Percentiles rank a stretch among this genome's conserved stretches.
Conservation (phyloP, 352 stramenopile species). For the Ophiocytium majus region DNA sequence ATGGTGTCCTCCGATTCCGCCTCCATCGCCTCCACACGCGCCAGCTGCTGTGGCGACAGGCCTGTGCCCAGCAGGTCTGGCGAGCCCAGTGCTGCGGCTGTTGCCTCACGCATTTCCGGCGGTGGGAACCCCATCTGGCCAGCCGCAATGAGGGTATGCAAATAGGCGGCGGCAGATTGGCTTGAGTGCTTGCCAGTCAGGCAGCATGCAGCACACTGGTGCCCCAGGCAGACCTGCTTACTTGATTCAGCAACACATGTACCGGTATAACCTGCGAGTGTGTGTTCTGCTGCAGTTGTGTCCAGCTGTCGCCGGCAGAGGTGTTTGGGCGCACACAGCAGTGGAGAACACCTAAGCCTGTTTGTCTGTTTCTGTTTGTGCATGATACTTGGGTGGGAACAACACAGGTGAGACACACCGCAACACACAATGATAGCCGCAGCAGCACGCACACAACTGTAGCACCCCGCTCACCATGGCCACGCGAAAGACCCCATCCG, state of each 20-base stretch:
- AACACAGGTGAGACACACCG: too few relatives aligned
- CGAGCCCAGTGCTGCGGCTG: constrained; percentile 69
- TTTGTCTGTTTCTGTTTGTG: too few relatives aligned
- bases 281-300: too few relatives aligned
- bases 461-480: constrained; percentile 54
- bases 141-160: constrained; percentile 59
- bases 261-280: background rate
- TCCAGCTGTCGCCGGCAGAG: too few relatives aligned
- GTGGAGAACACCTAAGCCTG: too few relatives aligned
- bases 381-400: too few relatives aligned
- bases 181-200: too few relatives aligned
- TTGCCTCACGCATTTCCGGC: constrained; percentile 71
- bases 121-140: constrained; percentile 76
- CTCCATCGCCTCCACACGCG: constrained; percentile 75
- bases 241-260: background rate
- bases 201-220: too few relatives aligned
- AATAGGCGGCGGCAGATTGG: too few relatives aligned
- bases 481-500: constrained; percentile 77
- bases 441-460: too few relatives aligned
- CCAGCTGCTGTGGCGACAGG: constrained; percentile 61
- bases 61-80: constrained; percentile 70
- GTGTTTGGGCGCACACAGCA: too few relatives aligned
- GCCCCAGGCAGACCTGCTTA: background rate
- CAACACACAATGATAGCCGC: too few relatives aligned
- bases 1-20: constrained; percentile 68